Conservation (phyloP, 768 basidiomycete genomes). For the Crucibulum laeve region DNA sequence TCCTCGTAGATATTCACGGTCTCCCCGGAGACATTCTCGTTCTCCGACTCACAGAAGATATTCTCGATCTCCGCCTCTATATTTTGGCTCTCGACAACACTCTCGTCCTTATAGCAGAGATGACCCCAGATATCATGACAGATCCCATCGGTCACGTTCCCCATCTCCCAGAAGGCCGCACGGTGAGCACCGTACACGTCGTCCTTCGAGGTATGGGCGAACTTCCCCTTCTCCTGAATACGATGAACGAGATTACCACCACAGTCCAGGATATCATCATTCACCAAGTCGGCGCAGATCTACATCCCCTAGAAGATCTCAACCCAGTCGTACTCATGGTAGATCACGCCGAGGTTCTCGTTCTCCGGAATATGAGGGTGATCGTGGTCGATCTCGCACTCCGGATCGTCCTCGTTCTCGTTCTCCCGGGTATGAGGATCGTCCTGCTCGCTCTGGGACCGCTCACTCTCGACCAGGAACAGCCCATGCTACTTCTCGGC, state of each 20-base stretch:
- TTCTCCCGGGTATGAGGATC: not conserved
- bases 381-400: too few species aligned
- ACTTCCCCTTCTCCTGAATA: slow-evolving; percentile 7
- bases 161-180: slow-evolving; percentile 6
- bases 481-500: not conserved
- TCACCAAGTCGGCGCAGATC: slow-evolving; percentile 3
- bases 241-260: not conserved
- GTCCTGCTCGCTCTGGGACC: too few species aligned
- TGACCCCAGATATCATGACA: slow-evolving; percentile 2
- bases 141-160: slow-evolving; percentile 8
- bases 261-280: not conserved
- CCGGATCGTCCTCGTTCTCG: not conserved
- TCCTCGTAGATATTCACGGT: slow-evolving; percentile 12
- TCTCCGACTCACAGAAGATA: slow-evolving; percentile 10
- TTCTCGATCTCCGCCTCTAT: slow-evolving; percentile 7
- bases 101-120: slow-evolving; percentile 2
- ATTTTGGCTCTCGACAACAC: slow-evolving; percentile 6
- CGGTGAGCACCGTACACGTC: slow-evolving; percentile 6
- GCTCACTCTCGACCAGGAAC: too few species aligned
- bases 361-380: not conserved
- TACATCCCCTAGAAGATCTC: slow-evolving; percentile 1
- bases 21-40: slow-evolving; percentile 4
- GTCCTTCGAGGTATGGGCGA: slow-evolving; percentile 3
- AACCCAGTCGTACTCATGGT: not conserved
- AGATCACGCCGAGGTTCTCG: not conserved